Percentiles rank a stretch among this genome's conserved stretches.
Conservation (phyloP, 306 rosid genomes). For the Ammopiptanthus mongolicus region DNA sequence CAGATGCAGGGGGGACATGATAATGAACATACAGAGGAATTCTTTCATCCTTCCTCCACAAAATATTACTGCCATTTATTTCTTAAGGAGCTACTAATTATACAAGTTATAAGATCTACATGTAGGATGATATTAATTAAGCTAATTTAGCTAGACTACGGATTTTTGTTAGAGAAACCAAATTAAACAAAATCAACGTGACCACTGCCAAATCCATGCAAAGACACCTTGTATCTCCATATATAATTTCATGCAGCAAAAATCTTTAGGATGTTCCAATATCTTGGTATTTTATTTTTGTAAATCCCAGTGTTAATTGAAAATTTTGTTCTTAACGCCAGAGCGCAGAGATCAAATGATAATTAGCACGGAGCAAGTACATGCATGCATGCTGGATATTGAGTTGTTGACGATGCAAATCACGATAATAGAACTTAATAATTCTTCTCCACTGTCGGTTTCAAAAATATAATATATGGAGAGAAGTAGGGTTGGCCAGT, state of each 20-base stretch:
- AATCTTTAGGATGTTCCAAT: background rate
- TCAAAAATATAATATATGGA: background rate
- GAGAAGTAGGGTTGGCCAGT: background rate
- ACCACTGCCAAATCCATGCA: background rate
- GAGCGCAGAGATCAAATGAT: background rate
- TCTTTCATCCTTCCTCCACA: too few species aligned
- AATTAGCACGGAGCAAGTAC: background rate
- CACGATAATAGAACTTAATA: background rate
- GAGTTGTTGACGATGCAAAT: conserved; percentile 1
- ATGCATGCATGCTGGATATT: background rate
- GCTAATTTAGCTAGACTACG: background rate
- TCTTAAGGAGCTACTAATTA: too few species aligned
- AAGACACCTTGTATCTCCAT: background rate
- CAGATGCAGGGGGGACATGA: too few species aligned
- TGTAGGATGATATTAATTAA: too few species aligned
- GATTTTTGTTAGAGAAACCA: background rate
- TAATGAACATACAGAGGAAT: too few species aligned
- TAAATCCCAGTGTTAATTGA: background rate
- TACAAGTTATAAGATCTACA: too few species aligned
- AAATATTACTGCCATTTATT: too few species aligned
- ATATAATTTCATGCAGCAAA: background rate
- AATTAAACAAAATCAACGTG: background rate
- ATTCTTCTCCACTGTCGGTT: background rate
- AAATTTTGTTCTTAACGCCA: background rate
- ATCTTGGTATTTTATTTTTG: background rate